Conservation (phyloP, 352 stramenopile species). For the Pythium aphanidermatum region DNA sequence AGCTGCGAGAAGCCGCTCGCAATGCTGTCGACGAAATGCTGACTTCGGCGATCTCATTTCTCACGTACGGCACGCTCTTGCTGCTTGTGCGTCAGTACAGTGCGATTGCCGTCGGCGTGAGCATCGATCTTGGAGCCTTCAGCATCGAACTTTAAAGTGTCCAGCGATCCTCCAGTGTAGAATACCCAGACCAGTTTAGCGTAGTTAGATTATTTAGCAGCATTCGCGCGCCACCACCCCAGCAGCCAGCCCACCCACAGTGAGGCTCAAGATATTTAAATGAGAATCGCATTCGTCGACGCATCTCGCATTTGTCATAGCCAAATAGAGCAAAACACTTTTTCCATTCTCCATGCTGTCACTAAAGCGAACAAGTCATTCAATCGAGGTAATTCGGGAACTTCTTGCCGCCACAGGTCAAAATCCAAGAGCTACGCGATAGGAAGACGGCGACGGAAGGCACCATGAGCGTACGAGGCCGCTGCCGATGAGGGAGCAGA, state of each 20-base stretch:
- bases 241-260: background rate
- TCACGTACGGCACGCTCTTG: slow-evolving; percentile 32
- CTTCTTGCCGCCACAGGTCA: slow-evolving; percentile 2
- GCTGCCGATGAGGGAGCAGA: background rate
- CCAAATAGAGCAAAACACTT: too few relatives aligned
- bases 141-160: slow-evolving; percentile 30
- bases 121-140: slow-evolving; percentile 31
- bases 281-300: too few relatives aligned
- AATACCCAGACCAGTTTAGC: background rate
- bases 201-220: slow-evolving; percentile 5
- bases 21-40: slow-evolving; percentile 33
- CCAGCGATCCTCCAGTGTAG: too few relatives aligned
- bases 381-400: slow-evolving; percentile 1
- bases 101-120: slow-evolving; percentile 29
- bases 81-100: slow-evolving; percentile 33
- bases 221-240: background rate
- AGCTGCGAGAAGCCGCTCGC: slow-evolving; percentile 20
- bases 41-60: slow-evolving; percentile 29
- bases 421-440: background rate
- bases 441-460: background rate
- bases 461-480: background rate
- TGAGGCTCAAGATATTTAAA: too few relatives aligned
- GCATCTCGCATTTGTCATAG: too few relatives aligned
- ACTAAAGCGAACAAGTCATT: slow-evolving; percentile 1
- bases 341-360: too few relatives aligned